Percentiles rank a stretch among this genome's conserved stretches.
phyloP scores from a whole-genome alignment of 805 yeast species.

The Zygosaccharomyces bisporus region DNA sequence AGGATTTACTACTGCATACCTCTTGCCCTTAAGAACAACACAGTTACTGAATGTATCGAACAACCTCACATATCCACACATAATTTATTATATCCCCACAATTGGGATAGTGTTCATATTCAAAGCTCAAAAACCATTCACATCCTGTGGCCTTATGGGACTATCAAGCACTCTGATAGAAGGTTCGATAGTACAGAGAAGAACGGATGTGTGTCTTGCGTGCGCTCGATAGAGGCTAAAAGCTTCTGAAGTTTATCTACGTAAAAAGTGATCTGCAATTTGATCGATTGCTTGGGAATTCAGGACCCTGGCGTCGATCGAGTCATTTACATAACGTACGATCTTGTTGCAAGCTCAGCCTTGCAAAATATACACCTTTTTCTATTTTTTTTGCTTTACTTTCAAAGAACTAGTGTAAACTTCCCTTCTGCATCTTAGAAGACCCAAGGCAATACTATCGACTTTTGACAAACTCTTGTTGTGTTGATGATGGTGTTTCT shows the following conservation, averaged over 20 bases:
- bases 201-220: too few relatives aligned
- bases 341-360: background rate
- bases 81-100: background rate
- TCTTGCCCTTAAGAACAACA: too few relatives aligned
- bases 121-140: too few relatives aligned
- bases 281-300: background rate
- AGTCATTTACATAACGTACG: background rate
- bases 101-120: too few relatives aligned
- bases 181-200: too few relatives aligned
- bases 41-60: too few relatives aligned
- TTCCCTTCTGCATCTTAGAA: background rate
- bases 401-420: background rate
- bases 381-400: background rate
- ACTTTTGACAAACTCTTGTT: background rate
- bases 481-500: constrained; percentile 16
- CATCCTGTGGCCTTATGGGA: too few relatives aligned
- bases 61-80: background rate
- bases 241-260: background rate
- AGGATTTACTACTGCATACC: too few relatives aligned
- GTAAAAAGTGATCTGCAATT: background rate
- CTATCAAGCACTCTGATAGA: too few relatives aligned
- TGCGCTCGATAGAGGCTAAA: too few relatives aligned
- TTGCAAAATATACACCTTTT: background rate
- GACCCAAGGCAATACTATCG: background rate
- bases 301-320: background rate